Percentiles rank a stretch among this genome's conserved stretches.
phyloP scores from a whole-genome alignment of 1,284 basidiomycete species.

The Cryptococcus sp. region DNA sequence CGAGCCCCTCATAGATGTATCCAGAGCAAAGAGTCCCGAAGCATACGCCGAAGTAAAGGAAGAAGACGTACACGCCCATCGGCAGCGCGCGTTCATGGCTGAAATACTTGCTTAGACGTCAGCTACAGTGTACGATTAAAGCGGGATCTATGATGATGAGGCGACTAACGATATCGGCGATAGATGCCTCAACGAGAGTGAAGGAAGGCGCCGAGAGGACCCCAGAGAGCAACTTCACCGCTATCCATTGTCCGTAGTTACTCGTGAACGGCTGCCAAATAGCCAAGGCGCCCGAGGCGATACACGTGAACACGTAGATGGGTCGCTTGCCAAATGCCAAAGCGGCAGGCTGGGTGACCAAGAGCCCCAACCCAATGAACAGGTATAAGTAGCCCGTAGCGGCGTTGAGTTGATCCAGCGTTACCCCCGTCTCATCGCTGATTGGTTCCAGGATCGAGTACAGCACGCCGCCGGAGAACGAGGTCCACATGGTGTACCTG shows the following conservation, averaged over 20 bases:
- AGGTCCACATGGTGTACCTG: conserved; percentile 18
- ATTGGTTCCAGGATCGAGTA: conserved; percentile 33
- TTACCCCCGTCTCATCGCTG: conserved; percentile 24
- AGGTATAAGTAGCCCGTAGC: conserved; percentile 35
- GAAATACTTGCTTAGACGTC: no score
- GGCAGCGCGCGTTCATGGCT: conserved; percentile 32
- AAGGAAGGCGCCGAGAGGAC: conserved; percentile 29
- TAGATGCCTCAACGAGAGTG: conserved; percentile 26
- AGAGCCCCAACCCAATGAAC: conserved; percentile 23
- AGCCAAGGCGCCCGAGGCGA: conserved; percentile 12
- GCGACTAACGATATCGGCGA: conserved; percentile 34
- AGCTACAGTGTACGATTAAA: no score
- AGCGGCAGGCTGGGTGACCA: conserved; percentile 26
- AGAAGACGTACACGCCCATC: conserved; percentile 28
- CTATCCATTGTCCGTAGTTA: conserved; percentile 25
- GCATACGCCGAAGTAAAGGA: conserved; percentile 26
- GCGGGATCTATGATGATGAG: no score
- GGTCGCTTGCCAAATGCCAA: conserved; percentile 35
- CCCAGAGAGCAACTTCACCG: conserved; percentile 20
- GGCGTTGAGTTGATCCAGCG: conserved; percentile 30
- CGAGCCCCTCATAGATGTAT: conserved; percentile 31
- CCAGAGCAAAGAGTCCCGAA: conserved; percentile 29
- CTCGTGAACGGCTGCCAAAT: conserved; percentile 25
- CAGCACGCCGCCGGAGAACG: conserved; percentile 19
- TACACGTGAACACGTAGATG: conserved; percentile 20